Evolutionary conservation across 768 basidiomycete species (phyloP), one percentile per base, ranked within the genome.

Genomic region (Termitomyces sp.): DNA sequence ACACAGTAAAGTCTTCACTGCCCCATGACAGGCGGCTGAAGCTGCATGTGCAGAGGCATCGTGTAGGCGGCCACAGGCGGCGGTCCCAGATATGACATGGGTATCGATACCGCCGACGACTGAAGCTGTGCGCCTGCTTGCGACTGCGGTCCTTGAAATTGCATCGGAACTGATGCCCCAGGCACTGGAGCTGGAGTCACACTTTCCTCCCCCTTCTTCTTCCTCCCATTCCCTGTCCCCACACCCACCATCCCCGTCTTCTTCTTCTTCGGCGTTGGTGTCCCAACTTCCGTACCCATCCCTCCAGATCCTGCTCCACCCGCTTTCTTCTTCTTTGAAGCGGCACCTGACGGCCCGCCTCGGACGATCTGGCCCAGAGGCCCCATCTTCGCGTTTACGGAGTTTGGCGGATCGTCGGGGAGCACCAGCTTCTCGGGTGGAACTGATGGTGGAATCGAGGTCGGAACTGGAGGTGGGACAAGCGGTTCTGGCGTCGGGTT

Each of bases 311-410:
- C 58, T 57, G 64, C 59, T 9, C 60, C 59, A 15, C 57, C 63
- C 8, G 66, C 66, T 45, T 66, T 67, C 67, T 82, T 84, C 79
- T 90, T 92, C 81, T 91, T 92, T 69, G 81, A 70, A 12, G 74
- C 56, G 1, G 73, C 74, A 2, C 77, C 65, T 18, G 77, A 69
- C 0, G 76, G 64, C 2, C 76, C 77, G 1, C 77, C 73, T 66
- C 84, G 82, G 65, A 84, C 64, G 58, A 92, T 81, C 68, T 92
- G 89, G 7, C 91, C 91, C 18, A 92, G 72, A 0, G 91, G 92
- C 0, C 90, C 89, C 64, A 92, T 81, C 75, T 89, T 92, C 46
- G 79, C 73, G 62, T 90, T 88, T 3, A 75, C 68, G 12, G 80
- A 65, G 36, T 72, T 73, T 0, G 88, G 85, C 2, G 71, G 36